phyloP scores from a whole-genome alignment of 495 filamentous ascomycete species.

The Aspergillus carlsbadensis region DNA sequence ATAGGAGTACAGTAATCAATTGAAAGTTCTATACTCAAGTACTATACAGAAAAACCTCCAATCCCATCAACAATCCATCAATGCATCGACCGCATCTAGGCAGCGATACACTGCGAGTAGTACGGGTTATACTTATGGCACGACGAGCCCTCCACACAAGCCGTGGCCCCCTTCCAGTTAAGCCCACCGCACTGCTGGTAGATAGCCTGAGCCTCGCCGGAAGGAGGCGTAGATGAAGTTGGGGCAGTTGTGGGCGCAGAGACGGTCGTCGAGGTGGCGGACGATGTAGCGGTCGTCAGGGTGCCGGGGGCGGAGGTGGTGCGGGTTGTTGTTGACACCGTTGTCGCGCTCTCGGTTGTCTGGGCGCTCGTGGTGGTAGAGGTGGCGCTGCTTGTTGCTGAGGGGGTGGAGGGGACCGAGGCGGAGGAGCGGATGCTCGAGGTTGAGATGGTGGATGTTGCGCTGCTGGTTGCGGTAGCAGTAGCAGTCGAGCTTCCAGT shows the following conservation, averaged over 20 bases:
- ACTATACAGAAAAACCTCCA: too few relatives aligned
- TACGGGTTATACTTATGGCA: background rate
- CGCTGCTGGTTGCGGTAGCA: background rate
- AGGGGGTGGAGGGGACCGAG: background rate
- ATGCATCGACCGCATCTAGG: background rate
- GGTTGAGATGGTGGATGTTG: background rate
- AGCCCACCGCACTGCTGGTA: background rate
- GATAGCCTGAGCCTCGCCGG: background rate
- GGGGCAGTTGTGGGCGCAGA: background rate
- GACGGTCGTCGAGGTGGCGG: background rate
- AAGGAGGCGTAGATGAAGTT: background rate
- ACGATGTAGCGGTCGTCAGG: background rate
- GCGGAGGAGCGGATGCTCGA: background rate
- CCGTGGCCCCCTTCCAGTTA: background rate
- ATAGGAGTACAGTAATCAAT: too few relatives aligned
- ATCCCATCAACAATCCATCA: background rate
- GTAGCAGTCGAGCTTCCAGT: background rate
- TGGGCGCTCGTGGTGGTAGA: background rate
- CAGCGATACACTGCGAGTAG: slow-evolving; percentile 2
- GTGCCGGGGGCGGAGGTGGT: background rate
- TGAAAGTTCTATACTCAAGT: too few relatives aligned
- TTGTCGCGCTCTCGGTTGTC: too few relatives aligned
- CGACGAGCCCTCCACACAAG: background rate
- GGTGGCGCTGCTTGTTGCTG: background rate
- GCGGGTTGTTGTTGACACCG: background rate